Percentiles rank a stretch among this genome's conserved stretches.
These are phyloP conservation scores for Fragaria iinumae DNA, from an alignment of 306 rosid genomes.

Conservation along the genomic window DNA sequence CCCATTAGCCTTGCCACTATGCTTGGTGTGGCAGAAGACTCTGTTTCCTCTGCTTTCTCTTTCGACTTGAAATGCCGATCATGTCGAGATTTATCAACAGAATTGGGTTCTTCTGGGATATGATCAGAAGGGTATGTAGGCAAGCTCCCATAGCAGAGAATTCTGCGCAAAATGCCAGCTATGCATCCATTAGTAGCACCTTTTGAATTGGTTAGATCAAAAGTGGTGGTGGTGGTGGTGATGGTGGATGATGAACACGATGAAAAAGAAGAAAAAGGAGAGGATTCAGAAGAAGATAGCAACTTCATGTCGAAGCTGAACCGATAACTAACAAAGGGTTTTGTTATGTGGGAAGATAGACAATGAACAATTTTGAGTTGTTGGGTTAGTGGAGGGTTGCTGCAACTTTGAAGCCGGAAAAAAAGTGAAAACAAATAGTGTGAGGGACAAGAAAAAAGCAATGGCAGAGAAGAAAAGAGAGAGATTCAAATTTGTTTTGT, in stretches of 20 bases:
- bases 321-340: background rate
- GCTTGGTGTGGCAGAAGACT: slow-evolving; percentile 39
- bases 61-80: slow-evolving; percentile 27
- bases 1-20: slow-evolving; percentile 89
- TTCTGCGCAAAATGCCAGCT: slow-evolving; percentile 57
- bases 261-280: slow-evolving; percentile 42
- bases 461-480: slow-evolving; percentile 27
- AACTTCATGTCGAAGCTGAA: slow-evolving; percentile 48
- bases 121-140: slow-evolving; percentile 75
- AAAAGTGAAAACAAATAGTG: slow-evolving; percentile 26
- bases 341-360: slow-evolving; percentile 9
- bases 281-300: slow-evolving; percentile 32
- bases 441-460: slow-evolving; percentile 17
- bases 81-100: slow-evolving; percentile 15
- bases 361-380: slow-evolving; percentile 4
- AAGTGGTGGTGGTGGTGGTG: slow-evolving; percentile 27
- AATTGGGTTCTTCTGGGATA: slow-evolving; percentile 35
- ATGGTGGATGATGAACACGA: slow-evolving; percentile 46
- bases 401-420: slow-evolving; percentile 31
- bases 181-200: slow-evolving; percentile 57
- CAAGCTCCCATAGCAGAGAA: slow-evolving; percentile 70
- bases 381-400: slow-evolving; percentile 26
- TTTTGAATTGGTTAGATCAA: slow-evolving; percentile 45
- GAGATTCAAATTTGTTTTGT: slow-evolving; percentile 45
- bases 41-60: slow-evolving; percentile 17